These are phyloP conservation scores for Arthroderma sp. DNA, from an alignment of 2,329 filamentous ascomycete species.

Conservation along the genomic window DNA sequence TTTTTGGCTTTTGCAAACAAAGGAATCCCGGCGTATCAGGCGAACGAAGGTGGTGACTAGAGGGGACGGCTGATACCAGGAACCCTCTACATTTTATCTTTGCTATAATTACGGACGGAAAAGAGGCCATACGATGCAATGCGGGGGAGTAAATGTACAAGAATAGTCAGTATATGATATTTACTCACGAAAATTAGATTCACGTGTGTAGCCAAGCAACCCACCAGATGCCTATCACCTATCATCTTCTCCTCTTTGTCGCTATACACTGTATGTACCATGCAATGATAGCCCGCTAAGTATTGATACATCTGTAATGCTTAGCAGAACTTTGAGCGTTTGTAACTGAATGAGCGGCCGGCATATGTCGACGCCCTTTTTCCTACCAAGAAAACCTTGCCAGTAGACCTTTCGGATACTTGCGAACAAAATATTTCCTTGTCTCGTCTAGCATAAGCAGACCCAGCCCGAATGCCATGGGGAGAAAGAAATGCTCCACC, in stretches of 20 bases:
- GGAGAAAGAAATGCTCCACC: conserved; percentile 64
- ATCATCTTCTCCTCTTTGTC: no score
- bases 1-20: not conserved
- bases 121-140: not conserved
- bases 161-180: no score
- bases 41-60: not conserved
- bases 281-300: no score
- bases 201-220: no score
- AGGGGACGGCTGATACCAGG: not conserved
- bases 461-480: conserved; percentile 56
- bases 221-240: no score
- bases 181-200: no score
- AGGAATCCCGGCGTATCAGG: not conserved
- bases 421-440: conserved; percentile 52
- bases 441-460: conserved; percentile 55
- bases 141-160: not conserved
- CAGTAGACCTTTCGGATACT: conserved; percentile 45
- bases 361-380: not conserved
- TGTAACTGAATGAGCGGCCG: no score
- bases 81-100: not conserved
- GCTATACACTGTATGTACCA: no score
- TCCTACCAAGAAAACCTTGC: conserved; percentile 53
- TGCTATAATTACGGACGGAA: not conserved
- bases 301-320: no score
- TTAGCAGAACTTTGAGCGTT: no score